These are phyloP conservation scores for Tricholoma matsutake DNA, from an alignment of 768 basidiomycete genomes.

Conservation along the genomic window DNA sequence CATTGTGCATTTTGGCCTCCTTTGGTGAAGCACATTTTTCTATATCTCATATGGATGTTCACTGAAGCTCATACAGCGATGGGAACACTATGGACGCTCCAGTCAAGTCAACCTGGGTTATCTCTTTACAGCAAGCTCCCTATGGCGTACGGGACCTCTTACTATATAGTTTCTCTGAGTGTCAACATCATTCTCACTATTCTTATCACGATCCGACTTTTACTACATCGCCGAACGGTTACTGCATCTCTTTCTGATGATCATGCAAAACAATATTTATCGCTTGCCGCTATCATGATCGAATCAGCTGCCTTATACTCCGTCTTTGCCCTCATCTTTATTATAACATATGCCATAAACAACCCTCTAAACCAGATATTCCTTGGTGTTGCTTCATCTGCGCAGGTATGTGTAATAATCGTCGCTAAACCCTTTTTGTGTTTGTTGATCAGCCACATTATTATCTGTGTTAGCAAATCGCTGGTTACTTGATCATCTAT, in stretches of 20 bases:
- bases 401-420: conserved; percentile 28
- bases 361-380: conserved; percentile 41
- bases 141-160: conserved; percentile 34
- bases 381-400: conserved; percentile 30
- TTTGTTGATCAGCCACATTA: not conserved
- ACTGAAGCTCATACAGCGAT: conserved; percentile 23
- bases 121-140: conserved; percentile 37
- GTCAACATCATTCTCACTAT: conserved; percentile 40
- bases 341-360: conserved; percentile 34
- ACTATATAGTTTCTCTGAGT: conserved; percentile 37
- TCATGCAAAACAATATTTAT: conserved; percentile 34
- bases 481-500: conserved; percentile 45
- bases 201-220: conserved; percentile 33
- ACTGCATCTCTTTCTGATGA: conserved; percentile 28
- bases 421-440: not conserved
- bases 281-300: conserved; percentile 34
- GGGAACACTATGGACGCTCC: conserved; percentile 41
- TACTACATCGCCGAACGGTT: conserved; percentile 29
- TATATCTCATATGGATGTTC: too few species aligned
- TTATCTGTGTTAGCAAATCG: conserved; percentile 9
- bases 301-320: conserved; percentile 46
- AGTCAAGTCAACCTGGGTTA: conserved; percentile 38
- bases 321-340: too few species aligned
- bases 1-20: conserved; percentile 22
- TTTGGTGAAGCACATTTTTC: too few species aligned